Evolutionary conservation across 257 asterid species (phyloP).

Genomic region (Ajuga chamaepitys): DNA sequence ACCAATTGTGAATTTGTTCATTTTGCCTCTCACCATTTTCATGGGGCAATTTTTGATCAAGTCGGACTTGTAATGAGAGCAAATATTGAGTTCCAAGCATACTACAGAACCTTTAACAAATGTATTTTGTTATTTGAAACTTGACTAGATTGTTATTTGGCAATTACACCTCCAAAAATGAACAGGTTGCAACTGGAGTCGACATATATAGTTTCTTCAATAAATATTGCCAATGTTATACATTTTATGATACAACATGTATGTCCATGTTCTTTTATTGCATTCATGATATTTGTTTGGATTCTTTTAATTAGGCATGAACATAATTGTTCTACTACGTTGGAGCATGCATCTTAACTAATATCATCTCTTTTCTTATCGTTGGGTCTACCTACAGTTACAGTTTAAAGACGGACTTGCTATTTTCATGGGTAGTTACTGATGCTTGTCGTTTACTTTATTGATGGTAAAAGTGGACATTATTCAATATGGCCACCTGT

Average conservation of each 20-base stretch:
- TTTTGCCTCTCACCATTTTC: background rate
- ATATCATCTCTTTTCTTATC: background rate
- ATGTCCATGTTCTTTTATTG: background rate
- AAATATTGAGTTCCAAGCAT: background rate
- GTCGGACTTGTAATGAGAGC: background rate
- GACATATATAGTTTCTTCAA: background rate
- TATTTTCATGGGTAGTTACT: constrained; percentile 12
- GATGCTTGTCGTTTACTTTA: constrained; percentile 6
- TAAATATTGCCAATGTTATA: constrained; percentile 1
- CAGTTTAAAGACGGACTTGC: background rate
- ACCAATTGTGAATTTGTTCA: background rate
- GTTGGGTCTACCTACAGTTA: background rate
- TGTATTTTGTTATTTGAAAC: background rate
- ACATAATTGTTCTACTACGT: background rate
- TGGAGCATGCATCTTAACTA: background rate
- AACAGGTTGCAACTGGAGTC: background rate
- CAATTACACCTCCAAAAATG: background rate
- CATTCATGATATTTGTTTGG: constrained; percentile 6
- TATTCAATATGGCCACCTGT: constrained; percentile 27
- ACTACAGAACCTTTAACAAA: background rate
- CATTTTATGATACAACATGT: background rate
- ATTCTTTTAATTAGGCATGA: background rate
- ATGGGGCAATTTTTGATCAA: background rate
- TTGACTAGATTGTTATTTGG: no score
- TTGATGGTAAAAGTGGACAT: constrained; percentile 22